Percentiles rank a stretch among this genome's conserved stretches.
phyloP scores from a whole-genome alignment of 2,329 filamentous ascomycete species.

The Pyrenophora tritici-repentis region DNA sequence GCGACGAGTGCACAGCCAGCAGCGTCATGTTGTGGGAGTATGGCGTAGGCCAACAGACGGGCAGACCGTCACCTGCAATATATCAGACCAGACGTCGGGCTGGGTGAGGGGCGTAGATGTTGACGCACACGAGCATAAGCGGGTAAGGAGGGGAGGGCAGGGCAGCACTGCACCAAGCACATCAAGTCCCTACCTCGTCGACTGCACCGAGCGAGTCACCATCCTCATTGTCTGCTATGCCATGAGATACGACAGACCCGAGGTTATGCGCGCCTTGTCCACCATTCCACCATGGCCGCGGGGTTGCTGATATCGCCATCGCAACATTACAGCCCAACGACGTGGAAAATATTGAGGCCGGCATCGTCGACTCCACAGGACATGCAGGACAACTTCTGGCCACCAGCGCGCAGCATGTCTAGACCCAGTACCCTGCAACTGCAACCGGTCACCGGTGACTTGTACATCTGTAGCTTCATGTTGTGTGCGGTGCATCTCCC shows the following conservation, averaged over 20 bases:
- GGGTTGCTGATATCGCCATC: neutral
- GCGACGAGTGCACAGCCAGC: slow-evolving; percentile 18
- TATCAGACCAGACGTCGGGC: slow-evolving; percentile 16
- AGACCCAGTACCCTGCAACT: no score
- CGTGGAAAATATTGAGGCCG: neutral
- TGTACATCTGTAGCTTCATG: no score
- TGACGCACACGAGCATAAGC: slow-evolving; percentile 15
- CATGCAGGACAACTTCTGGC: no score
- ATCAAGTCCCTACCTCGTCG: no score
- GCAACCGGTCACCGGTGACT: no score
- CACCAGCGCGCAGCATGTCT: no score
- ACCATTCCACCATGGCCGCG: neutral
- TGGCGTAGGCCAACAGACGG: slow-evolving; percentile 15
- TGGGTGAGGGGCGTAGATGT: slow-evolving; percentile 28
- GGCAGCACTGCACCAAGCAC: no score
- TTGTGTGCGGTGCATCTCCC: no score
- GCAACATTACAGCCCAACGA: neutral
- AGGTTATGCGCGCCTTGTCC: neutral
- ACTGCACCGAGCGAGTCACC: no score
- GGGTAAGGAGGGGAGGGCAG: neutral
- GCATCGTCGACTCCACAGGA: no score
- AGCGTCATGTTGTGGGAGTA: slow-evolving; percentile 20
- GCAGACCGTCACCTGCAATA: slow-evolving; percentile 23
- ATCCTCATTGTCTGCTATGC: no score
- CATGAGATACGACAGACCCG: no score